Percentiles rank a stretch among this genome's conserved stretches.
phyloP scores from a whole-genome alignment of 73 alveolate species.

The Effrenium voratum region DNA sequence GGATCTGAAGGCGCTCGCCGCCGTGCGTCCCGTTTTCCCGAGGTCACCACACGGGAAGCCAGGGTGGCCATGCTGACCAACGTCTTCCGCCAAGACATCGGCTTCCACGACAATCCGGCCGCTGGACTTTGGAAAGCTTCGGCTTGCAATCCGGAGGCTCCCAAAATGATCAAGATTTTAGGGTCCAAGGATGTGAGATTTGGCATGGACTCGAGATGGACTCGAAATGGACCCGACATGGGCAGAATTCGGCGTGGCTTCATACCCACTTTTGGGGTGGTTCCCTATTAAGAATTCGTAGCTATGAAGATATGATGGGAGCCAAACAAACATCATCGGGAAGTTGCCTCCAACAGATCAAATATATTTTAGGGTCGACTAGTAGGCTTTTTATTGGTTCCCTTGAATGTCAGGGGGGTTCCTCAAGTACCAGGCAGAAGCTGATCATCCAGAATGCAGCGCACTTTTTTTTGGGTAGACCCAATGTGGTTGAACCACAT shows the following conservation, averaged over 20 bases:
- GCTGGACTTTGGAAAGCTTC: background rate
- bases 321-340: background rate
- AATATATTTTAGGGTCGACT: no score
- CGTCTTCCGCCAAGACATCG: constrained; percentile 88
- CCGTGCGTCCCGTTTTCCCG: background rate
- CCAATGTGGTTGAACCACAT: no score
- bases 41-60: constrained; percentile 71
- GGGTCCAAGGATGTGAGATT: background rate
- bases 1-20: no score
- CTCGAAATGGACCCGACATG: background rate
- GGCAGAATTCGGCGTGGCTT: no score
- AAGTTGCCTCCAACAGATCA: no score
- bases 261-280: no score
- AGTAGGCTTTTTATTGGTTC: no score
- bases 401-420: no score
- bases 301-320: background rate
- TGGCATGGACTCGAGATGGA: background rate
- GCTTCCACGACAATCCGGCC: constrained; percentile 89
- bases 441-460: no score
- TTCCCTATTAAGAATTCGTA: background rate
- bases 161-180: background rate
- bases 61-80: constrained; percentile 52
- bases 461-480: no score
- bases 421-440: no score
- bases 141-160: no score